Evolutionary conservation across 2,329 filamentous ascomycete genomes (phyloP), one percentile per base, ranked within the genome.

Genomic region (Cordyceps javanica): DNA sequence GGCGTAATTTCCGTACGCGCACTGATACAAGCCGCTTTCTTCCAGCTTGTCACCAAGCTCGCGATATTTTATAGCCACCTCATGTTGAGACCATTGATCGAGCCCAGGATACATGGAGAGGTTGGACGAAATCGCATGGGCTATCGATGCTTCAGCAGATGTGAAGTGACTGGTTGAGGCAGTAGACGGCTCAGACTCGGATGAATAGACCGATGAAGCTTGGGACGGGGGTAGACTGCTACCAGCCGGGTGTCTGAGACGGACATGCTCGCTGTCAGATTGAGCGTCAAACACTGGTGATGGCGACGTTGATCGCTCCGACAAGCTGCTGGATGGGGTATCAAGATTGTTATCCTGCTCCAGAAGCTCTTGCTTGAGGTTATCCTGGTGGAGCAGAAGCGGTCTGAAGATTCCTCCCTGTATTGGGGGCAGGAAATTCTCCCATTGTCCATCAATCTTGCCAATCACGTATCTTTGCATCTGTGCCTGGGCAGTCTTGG

Each of bases 391-490:
- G n/a, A n/a, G n/a, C n/a, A n/a, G 65, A 25, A 51, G 48, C 11
- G 75, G 72, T 62, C 86, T 82, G 71, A 92, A 96, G 59, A 80
- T 79, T 42, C 93, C 93, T 59, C 91, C 92, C 72, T 97, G 93
- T 54, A 97, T 93, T 0, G 93, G 93, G 6, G 94, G 92, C 7
- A 90, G 67, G 68, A 97, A 96, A 71, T 97, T 97, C 60, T 77
- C 75, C 93, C 93, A 99, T 61, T 76, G 77, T 32, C 90, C 90
- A 67, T 95, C 82, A 59, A 96, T 83, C 62, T 80, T 82, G 45
- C 93, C 93, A 66, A 97, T 91, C 62, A 90, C 85, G 69, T 91
- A 97, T 61, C 82, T 83, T 60, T 83, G 73, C 90, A 97, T 96
- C 64, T 83, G 83, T 59, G 83, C 72, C 65, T 83, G 84, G n/a